phyloP scores from a whole-genome alignment of 345 rosid genomes.

The Aquilaria sinensis region DNA sequence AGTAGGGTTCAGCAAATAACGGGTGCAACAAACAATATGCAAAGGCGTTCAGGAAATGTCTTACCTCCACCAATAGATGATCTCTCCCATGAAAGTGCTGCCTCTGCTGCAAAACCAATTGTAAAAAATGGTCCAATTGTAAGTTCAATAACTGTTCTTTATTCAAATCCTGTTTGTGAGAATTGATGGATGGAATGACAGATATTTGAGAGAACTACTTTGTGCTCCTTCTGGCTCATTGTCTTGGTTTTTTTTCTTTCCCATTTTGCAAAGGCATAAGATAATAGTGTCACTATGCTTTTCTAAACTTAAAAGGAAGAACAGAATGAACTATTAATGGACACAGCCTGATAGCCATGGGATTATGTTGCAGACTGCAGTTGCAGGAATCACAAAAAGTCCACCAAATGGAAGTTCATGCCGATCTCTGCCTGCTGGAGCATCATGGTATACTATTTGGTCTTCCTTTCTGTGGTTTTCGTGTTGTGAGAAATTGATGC shows the following conservation, averaged over 20 bases:
- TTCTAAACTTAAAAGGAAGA: too few relatives aligned
- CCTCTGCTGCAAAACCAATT: constrained; percentile 42
- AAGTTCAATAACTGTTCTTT: constrained; percentile 24
- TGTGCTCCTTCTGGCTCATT: neutral
- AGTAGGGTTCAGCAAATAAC: constrained; percentile 81
- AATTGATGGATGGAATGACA: neutral
- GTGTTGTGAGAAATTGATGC: neutral
- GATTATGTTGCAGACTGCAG: constrained; percentile 29
- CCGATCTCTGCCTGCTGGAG: constrained; percentile 83
- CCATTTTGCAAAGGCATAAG: neutral
- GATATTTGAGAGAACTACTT: neutral
- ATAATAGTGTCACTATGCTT: too few relatives aligned
- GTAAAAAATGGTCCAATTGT: constrained; percentile 50
- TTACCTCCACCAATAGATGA: constrained; percentile 84
- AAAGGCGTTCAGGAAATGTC: constrained; percentile 50
- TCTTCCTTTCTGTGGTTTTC: neutral
- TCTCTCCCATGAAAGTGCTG: constrained; percentile 33
- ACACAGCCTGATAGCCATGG: too few relatives aligned
- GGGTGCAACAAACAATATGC: constrained; percentile 45
- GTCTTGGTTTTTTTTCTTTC: neutral
- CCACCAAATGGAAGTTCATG: constrained; percentile 57
- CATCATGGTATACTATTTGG: constrained; percentile 60
- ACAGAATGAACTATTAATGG: neutral
- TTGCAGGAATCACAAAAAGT: constrained; percentile 26
- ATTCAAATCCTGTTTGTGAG: neutral